Evolutionary conservation across 202 grass and related monocot genomes (phyloP).

Genomic region (Setaria italica): DNA sequence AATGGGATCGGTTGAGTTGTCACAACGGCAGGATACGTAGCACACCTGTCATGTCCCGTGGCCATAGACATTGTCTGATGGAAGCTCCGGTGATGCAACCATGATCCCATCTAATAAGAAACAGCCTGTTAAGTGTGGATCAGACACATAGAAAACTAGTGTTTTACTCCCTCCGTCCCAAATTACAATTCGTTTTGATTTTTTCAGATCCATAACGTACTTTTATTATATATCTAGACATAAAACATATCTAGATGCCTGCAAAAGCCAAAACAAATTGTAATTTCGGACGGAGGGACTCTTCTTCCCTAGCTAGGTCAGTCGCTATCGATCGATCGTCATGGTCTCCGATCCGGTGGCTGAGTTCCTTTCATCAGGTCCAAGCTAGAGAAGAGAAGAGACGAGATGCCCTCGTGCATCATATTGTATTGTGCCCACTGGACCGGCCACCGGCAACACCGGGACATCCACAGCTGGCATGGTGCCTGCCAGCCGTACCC

Average conservation of each 20-base stretch:
- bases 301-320: constrained; percentile 31
- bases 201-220: too few relatives aligned
- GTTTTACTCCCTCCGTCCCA: neutral
- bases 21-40: neutral
- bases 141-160: neutral
- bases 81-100: constrained; percentile 31
- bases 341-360: neutral
- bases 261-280: too few relatives aligned
- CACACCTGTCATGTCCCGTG: constrained; percentile 38
- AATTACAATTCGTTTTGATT: too few relatives aligned
- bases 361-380: neutral
- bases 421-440: neutral
- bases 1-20: constrained; percentile 38
- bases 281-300: neutral
- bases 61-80: neutral
- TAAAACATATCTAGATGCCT: neutral
- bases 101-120: constrained; percentile 38
- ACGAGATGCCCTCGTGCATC: constrained; percentile 35
- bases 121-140: constrained; percentile 51
- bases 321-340: neutral
- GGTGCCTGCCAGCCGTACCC: constrained; percentile 36
- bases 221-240: too few relatives aligned
- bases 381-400: neutral
- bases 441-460: constrained; percentile 47
- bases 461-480: constrained; percentile 56